These are phyloP conservation scores for Naegleria gruberi DNA, from an alignment of 208 protist genomes.

Conservation along the genomic window DNA sequence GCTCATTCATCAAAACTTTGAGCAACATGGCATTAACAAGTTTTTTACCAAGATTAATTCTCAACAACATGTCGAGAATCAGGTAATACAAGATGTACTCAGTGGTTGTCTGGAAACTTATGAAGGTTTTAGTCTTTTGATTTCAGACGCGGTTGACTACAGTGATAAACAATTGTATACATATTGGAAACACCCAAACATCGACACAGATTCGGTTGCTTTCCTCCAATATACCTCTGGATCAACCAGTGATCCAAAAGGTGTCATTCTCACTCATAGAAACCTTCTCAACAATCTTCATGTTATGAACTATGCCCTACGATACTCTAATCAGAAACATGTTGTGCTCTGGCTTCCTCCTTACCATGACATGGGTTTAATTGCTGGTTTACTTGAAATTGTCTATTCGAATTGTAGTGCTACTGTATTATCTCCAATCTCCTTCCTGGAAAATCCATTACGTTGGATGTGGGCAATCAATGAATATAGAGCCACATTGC, in stretches of 20 bases:
- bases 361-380: constrained; percentile 44
- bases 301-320: not conserved
- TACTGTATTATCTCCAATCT: constrained; percentile 27
- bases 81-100: too few relatives aligned
- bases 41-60: too few relatives aligned
- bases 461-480: constrained; percentile 34
- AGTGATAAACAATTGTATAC: not conserved
- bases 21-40: too few relatives aligned
- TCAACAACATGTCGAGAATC: too few relatives aligned
- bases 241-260: constrained; percentile 63
- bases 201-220: not conserved
- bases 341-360: constrained; percentile 27
- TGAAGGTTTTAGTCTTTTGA: not conserved
- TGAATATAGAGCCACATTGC: constrained; percentile 35
- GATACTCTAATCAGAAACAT: not conserved
- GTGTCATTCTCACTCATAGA: constrained; percentile 66
- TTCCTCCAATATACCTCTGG: constrained; percentile 60
- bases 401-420: not conserved
- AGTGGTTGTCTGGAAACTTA: not conserved
- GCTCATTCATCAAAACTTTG: too few relatives aligned
- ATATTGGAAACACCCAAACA: not conserved
- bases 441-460: constrained; percentile 44
- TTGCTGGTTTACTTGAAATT: constrained; percentile 21
- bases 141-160: not conserved
- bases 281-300: constrained; percentile 24